A percentile compares a stretch with the other conserved stretches of the same genome.
Conservation (phyloP, 176 grass and related monocot genomes). For the Alloteropsis semialata region DNA sequence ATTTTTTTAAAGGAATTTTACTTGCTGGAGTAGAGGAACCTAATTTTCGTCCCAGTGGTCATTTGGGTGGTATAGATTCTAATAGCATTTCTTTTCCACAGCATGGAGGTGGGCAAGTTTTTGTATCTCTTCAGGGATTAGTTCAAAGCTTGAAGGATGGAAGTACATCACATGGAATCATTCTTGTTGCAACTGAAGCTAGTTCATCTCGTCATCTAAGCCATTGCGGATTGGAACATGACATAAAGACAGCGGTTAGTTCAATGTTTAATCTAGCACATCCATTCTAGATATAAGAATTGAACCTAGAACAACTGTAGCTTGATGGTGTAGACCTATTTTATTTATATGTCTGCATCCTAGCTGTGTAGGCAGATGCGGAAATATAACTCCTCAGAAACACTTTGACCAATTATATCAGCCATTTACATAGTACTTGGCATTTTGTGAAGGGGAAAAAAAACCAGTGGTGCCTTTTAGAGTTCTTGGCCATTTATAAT, state of each 20-base stretch:
- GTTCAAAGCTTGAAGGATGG: constrained; percentile 59
- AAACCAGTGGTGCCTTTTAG: not conserved
- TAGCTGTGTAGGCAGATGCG: not conserved
- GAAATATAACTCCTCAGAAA: not conserved
- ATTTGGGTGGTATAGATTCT: constrained; percentile 2
- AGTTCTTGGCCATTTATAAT: too few relatives aligned
- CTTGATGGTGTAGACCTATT: not conserved
- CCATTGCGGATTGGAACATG: constrained; percentile 64
- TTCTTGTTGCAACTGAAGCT: constrained; percentile 76
- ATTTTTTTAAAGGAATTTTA: not conserved
- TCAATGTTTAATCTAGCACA: constrained; percentile 11
- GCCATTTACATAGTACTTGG: not conserved
- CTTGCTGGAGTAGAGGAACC: not conserved
- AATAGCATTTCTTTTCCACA: constrained; percentile 34
- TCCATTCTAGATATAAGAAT: not conserved
- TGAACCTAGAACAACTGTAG: not conserved
- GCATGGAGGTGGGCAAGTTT: constrained; percentile 94
- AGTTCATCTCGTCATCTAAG: constrained; percentile 72
- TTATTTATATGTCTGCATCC: not conserved
- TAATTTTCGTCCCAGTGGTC: not conserved
- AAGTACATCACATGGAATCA: constrained; percentile 47
- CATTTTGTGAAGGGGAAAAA: not conserved
- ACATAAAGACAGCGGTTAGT: constrained; percentile 73
- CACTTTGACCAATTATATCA: not conserved
- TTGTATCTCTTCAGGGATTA: constrained; percentile 77